phyloP scores from a whole-genome alignment of 2,329 filamentous ascomycete species.

The Podosphaera aphanis region DNA sequence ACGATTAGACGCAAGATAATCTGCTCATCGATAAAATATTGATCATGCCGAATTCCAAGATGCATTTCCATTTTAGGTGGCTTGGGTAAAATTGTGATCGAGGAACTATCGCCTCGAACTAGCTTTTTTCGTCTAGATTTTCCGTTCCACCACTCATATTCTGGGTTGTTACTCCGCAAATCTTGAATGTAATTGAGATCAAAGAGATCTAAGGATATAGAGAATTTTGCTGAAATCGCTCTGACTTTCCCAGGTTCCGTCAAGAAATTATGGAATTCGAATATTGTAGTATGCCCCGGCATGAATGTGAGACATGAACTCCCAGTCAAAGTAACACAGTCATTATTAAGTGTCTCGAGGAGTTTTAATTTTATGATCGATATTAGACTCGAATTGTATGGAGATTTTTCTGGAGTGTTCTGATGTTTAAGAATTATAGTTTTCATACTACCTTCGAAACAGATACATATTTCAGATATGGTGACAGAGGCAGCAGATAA shows the following conservation, averaged over 20 bases:
- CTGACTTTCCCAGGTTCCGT: conserved; percentile 62
- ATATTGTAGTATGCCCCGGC: conserved; percentile 44
- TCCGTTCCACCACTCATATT: conserved; percentile 27
- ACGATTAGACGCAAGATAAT: conserved; percentile 47
- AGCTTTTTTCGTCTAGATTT: conserved; percentile 22
- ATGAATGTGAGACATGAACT: conserved; percentile 38
- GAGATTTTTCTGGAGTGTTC: conserved; percentile 17
- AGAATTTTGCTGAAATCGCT: conserved; percentile 38
- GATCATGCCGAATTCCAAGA: conserved; percentile 34
- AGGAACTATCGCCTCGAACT: conserved; percentile 25
- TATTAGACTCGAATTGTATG: background rate
- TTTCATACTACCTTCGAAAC: conserved; percentile 34
- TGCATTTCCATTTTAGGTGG: conserved; percentile 75
- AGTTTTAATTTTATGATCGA: conserved; percentile 8
- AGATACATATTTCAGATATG: conserved; percentile 27
- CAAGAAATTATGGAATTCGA: conserved; percentile 48
- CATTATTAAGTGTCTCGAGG: conserved; percentile 11
- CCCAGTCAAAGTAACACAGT: conserved; percentile 24
- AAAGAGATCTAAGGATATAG: conserved; percentile 41
- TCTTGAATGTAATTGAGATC: conserved; percentile 41
- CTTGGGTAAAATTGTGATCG: conserved; percentile 57
- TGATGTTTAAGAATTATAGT: conserved; percentile 20
- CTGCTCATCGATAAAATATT: conserved; percentile 69
- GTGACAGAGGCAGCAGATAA: conserved; percentile 26
- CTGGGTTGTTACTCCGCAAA: conserved; percentile 21